phyloP scores from a whole-genome alignment of 768 basidiomycete genomes.

The Mycena crocata region DNA sequence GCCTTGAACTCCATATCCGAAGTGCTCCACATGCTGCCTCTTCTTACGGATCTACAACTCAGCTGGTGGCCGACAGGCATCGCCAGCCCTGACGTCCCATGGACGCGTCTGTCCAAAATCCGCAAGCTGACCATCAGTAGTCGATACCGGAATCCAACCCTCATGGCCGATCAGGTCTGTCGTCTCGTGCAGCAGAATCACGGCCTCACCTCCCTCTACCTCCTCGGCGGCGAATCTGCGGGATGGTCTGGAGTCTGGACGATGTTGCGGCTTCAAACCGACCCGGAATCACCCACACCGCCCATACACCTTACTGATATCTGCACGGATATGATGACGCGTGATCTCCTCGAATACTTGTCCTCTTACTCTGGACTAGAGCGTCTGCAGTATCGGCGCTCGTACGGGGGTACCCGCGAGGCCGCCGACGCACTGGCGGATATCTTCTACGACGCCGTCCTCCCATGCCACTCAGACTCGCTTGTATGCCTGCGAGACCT shows the following conservation, averaged over 20 bases:
- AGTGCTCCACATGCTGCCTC: neutral
- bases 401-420: neutral
- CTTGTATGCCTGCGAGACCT: neutral
- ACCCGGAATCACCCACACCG: neutral
- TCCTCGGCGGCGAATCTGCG: neutral
- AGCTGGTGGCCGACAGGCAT: neutral
- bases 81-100: neutral
- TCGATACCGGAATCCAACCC: neutral
- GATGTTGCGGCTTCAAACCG: neutral
- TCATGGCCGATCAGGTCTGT: neutral
- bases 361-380: constrained; percentile 7
- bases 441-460: neutral
- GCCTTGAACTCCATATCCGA: neutral
- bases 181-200: neutral
- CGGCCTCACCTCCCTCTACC: neutral
- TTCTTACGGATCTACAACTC: neutral
- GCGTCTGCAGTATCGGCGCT: neutral
- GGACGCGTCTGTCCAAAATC: neutral
- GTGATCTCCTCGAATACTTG: neutral
- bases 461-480: neutral
- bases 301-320: neutral
- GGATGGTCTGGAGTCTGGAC: neutral
- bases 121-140: neutral
- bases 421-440: constrained; percentile 1
- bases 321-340: neutral